A percentile compares a stretch with the other conserved stretches of the same genome.
phyloP scores from a whole-genome alignment of 2,329 filamentous ascomycete genomes.

The Metarhizium anisopliae region DNA sequence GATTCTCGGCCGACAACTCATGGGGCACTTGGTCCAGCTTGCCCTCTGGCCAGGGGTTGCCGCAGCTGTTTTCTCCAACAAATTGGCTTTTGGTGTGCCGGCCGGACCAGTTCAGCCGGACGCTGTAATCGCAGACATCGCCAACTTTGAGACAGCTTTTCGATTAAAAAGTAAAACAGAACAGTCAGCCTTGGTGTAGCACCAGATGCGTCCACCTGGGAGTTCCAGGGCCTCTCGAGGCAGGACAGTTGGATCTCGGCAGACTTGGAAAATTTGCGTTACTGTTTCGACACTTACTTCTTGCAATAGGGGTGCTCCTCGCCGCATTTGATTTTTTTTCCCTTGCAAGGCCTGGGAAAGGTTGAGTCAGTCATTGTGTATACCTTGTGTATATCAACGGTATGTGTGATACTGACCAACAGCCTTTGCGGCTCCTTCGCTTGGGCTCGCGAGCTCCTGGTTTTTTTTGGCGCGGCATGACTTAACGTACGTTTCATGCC shows the following conservation, averaged over 20 bases:
- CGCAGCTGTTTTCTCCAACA: not conserved
- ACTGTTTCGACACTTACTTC: conserved; percentile 35
- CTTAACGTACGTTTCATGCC: not conserved
- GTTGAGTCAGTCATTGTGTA: not conserved
- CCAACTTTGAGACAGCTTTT: conserved; percentile 56
- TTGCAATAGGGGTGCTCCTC: conserved; percentile 65
- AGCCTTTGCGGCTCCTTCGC: conserved; percentile 35
- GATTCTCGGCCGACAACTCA: not conserved
- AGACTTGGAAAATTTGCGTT: not conserved
- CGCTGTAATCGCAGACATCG: conserved; percentile 71
- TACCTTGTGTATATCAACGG: not conserved
- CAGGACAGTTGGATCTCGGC: not conserved
- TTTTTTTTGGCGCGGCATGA: conserved; percentile 34
- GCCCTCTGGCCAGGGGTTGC: not conserved
- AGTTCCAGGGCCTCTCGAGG: not conserved
- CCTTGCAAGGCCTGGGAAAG: conserved; percentile 61
- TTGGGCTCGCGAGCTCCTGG: conserved; percentile 34
- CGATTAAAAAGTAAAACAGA: not conserved
- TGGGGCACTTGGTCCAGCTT: conserved; percentile 1
- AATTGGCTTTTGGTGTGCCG: conserved; percentile 26
- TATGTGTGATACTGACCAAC: conserved; percentile 26
- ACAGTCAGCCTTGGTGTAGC: not conserved
- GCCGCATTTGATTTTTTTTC: conserved; percentile 64
- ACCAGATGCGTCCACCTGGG: not conserved
- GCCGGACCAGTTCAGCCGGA: conserved; percentile 74